Base-by-base conservation (phyloP, 306 rosid genomes). In the Fragaria iinumae region DNA sequence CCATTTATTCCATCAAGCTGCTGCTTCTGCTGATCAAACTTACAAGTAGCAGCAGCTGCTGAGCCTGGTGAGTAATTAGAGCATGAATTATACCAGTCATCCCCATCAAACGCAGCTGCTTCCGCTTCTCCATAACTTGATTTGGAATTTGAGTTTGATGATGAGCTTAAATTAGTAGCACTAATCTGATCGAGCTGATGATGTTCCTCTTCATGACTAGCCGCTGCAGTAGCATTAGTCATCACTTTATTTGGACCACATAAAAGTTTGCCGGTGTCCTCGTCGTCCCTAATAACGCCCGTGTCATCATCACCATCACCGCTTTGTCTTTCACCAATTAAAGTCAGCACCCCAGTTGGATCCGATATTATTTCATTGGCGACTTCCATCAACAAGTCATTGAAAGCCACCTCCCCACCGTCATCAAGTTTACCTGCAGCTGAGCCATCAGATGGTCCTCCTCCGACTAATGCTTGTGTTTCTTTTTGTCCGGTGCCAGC, bases 261-360 rank as follows among this genome's bases (percentile, higher is more conserved):
- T 8, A 39, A 20, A 67, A 67, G 50, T 67, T 34, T 4, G 32
- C 49, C 17, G 59, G 41, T 76, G 56, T 63, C 81, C 48, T 64
- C 78, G 41, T 29, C 80, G 41, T 29, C 39, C 41, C 18, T 41
- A 5, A 44, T 14, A 18, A 44, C 56, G 34, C 69, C 73, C 56
- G 62, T 56, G 44, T 39, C 70, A 41, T 38, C 63, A 43, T 53
- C 41, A 55, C 39, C 70, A 41, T 38, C 63, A 29, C 47, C 41
- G 56, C 34, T 74, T 27, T 73, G 87, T 80, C 83, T 77, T 59
- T 85, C 90, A 65, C 25, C 87, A 72, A 17, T 84, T 49, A 84
- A 25, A n/a, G 64, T 21, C 65, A 69, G 18, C 72, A 62, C 67
- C 80, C 87, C 93, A 80, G 56, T 38, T 56, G 82, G 52, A 45